Conservation (phyloP, 1,139 yeast genomes). For the Starmera stellimalicola region DNA sequence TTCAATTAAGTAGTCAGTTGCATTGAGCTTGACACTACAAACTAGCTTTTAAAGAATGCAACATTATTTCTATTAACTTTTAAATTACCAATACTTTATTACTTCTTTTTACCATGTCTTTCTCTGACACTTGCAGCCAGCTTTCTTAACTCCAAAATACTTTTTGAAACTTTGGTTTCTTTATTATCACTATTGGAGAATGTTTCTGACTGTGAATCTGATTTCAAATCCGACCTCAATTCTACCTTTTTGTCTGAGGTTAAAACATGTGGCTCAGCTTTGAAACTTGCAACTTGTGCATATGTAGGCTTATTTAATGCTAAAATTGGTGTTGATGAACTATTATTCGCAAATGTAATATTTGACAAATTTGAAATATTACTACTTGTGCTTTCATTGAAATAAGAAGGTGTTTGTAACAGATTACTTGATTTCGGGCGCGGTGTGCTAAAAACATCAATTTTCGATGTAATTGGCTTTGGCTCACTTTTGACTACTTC, state of each 20-base stretch:
- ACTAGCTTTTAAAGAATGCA: too few species aligned
- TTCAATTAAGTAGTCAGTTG: too few species aligned
- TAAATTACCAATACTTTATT: background rate
- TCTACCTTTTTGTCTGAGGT: too few species aligned
- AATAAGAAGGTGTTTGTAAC: constrained; percentile 18
- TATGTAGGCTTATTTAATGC: constrained; percentile 11
- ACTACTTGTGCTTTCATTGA: constrained; percentile 11
- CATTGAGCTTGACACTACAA: too few species aligned
- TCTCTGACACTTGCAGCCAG: constrained; percentile 16
- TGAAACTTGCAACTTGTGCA: constrained; percentile 3
- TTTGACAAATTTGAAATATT: constrained; percentile 17
- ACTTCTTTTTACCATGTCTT: constrained; percentile 10
- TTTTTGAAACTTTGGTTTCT: constrained; percentile 16
- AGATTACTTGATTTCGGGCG: constrained; percentile 19
- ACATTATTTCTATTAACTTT: too few species aligned
- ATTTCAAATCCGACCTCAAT: too few species aligned
- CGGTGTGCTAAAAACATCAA: constrained; percentile 15
- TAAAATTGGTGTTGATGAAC: constrained; percentile 8
- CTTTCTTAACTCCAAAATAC: constrained; percentile 10
- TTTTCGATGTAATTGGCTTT: constrained; percentile 6
- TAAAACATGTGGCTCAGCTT: too few species aligned
- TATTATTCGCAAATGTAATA: constrained; percentile 17
- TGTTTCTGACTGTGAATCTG: background rate
- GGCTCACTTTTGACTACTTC: constrained; percentile 1
- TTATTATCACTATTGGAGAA: too few species aligned